phyloP scores from a whole-genome alignment of 192 early-diverging fungal genomes.

The Coemansia sp. region DNA sequence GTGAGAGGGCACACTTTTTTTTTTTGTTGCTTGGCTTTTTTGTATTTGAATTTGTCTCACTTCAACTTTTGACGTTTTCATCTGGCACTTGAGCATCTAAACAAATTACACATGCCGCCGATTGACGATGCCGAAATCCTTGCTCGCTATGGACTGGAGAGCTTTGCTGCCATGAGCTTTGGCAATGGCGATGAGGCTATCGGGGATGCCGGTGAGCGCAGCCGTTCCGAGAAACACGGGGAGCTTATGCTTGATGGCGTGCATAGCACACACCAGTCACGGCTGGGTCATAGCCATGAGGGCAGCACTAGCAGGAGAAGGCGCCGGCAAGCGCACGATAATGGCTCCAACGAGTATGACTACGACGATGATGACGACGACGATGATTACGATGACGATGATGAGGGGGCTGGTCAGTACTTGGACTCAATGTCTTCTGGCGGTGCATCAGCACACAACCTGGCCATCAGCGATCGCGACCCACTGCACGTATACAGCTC shows the following conservation, averaged over 20 bases:
- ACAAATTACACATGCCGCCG: slow-evolving; percentile 25
- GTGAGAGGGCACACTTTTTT: too few relatives aligned
- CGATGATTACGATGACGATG: slow-evolving; percentile 18
- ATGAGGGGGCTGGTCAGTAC: slow-evolving; percentile 15
- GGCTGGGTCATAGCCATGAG: slow-evolving; percentile 18
- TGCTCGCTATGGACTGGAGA: slow-evolving; percentile 50
- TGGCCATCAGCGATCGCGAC: slow-evolving; percentile 51
- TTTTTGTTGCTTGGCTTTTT: too few relatives aligned
- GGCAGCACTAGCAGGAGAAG: slow-evolving; percentile 9
- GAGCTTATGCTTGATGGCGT: slow-evolving; percentile 21
- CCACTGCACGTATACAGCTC: slow-evolving; percentile 50
- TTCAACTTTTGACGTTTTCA: not conserved
- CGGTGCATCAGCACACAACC: slow-evolving; percentile 19
- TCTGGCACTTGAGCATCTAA: not conserved
- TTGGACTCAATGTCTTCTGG: slow-evolving; percentile 16
- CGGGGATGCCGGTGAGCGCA: slow-evolving; percentile 11
- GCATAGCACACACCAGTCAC: slow-evolving; percentile 20
- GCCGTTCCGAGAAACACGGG: slow-evolving; percentile 16
- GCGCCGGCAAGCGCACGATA: slow-evolving; percentile 15
- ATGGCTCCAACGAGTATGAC: slow-evolving; percentile 12
- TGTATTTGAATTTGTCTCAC: too few relatives aligned
- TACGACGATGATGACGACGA: slow-evolving; percentile 20
- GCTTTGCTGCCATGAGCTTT: slow-evolving; percentile 35
- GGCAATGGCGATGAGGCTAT: slow-evolving; percentile 19
- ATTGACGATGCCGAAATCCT: slow-evolving; percentile 56